Evolutionary conservation across 208 protist genomes (phyloP), one percentile per base, ranked within the genome.

Genomic region (Porcisia hertigi): DNA sequence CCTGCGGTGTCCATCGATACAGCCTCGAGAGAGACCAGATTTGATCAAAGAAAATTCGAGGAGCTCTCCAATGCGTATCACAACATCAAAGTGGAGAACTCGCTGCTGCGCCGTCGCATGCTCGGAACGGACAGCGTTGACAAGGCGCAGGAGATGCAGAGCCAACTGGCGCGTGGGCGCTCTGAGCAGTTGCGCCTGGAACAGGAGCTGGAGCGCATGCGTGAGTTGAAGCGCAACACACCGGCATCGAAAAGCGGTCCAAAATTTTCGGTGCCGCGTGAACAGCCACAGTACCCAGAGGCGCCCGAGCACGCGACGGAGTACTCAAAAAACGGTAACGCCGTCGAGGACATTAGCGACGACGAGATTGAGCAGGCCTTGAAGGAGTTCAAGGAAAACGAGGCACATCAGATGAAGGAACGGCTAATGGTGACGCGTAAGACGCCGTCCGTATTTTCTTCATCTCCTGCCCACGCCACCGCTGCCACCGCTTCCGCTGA

Each of bases 51-150:
- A 45, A 76, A 73, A 55, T 93, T 92, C 59, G 90, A 95, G 60
- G 77, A 84, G 60, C 77, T 94, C 30, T 84, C 86, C 30, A 92
- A 86, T 71, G 91, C 88, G 41, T 97, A 95, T 75, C 91, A 96
- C 87, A 92, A 92, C 74, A 83, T 84, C 67, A 95, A 96, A 74
- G 91, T 97, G 16, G 91, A 97, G 74, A 86, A 91, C 59, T 94
- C 93, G 45, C 77, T 93, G 55, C 79, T 96, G 67, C 93, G 93
- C 8, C 91, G 90, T 39, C 88, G 90, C 55, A 71, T 97, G 71
- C 76, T 94, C 57, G 86, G 73, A 67, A 94, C 90, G 34, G 85
- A 91, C 60, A 94, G 78, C 74, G 81, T 88, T 47, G 90, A 94
- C 79, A 80, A 88, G 47, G 87, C 84, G 39, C 85, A 76, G 76